Evolutionary conservation across 257 asterid genomes (phyloP), one percentile per base, ranked within the genome.

Genomic region (Linderniella brevidens): DNA sequence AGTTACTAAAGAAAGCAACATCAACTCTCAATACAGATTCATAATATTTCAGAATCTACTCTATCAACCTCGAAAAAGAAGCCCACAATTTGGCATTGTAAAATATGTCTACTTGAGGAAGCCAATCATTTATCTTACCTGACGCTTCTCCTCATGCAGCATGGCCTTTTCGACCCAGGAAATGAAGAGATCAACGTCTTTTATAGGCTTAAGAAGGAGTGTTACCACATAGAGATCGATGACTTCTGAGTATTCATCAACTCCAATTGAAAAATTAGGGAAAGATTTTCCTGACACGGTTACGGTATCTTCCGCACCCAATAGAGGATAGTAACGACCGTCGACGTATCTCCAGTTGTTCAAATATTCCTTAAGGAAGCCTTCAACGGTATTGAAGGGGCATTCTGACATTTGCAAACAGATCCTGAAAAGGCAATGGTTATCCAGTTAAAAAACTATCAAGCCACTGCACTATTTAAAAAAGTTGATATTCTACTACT

Each of bases 101-200:
- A 51, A 41, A 13, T 39, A 55, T 49, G 52, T n/a, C 50, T 32
- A 43, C 35, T 37, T 41, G 36, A 50, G 43, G 3, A 39, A 10
- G 4, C 32, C 17, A 19, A 29, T 17, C 17, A 41, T 48, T 19
- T 51, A n/a, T 13, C 42, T 63, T 72, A 84, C 97, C 93, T 88
- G 95, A 54, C 71, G 76, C 57, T 73, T 79, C 60, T 73, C 87
- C 68, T 52, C 54, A 25, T 94, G 94, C 46, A 88, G 49, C 66
- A 60, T 36, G 38, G 85, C 76, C 50, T 79, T 77, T 64, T 81
- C 93, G 45, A 79, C 76, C 98, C 96, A 84, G 38, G 78, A 73
- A 48, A 81, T 67, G 40, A 95, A 92, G 64, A 52, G 67, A 72
- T 79, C 78, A 2, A 54, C 59, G 57, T 81, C 74, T 45, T 67